These are phyloP conservation scores for Juncus effusus DNA, from an alignment of 176 grass and related monocot species.

Conservation along the genomic window DNA sequence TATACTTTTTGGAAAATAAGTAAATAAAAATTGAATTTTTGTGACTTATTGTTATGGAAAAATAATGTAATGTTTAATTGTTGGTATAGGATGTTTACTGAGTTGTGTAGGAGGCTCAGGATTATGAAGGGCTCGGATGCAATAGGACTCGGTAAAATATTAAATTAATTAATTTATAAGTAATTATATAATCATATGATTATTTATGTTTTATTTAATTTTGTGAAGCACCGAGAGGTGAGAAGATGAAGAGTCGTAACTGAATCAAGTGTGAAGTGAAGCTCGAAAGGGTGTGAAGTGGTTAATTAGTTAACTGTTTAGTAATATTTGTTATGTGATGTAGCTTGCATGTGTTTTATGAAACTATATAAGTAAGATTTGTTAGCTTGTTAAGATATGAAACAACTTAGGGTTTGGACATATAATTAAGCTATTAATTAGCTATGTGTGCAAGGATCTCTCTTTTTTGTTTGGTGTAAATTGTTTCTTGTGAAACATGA, in stretches of 20 bases:
- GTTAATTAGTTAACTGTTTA: constrained; percentile 24
- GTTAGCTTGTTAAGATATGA: not conserved
- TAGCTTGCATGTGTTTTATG: constrained; percentile 24
- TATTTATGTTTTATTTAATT: not conserved
- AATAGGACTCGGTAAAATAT: constrained; percentile 26
- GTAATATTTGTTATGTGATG: constrained; percentile 13
- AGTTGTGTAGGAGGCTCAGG: constrained; percentile 28
- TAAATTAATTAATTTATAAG: too few relatives aligned
- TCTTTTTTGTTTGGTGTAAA: constrained; percentile 27
- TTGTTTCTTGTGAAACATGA: constrained; percentile 3
- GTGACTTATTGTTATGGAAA: not conserved
- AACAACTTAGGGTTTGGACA: not conserved
- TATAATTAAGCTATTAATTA: constrained; percentile 16
- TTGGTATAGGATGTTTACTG: constrained; percentile 17
- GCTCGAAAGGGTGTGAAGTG: not conserved
- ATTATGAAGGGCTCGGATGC: constrained; percentile 32
- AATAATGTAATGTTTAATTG: not conserved
- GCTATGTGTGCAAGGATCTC: constrained; percentile 9
- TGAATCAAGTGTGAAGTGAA: not conserved
- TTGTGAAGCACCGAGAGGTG: constrained; percentile 17
- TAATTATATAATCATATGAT: constrained; percentile 3
- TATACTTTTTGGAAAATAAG: not conserved
- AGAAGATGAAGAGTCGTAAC: constrained; percentile 22
- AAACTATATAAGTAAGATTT: constrained; percentile 6
- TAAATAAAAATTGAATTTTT: not conserved